phyloP scores from a whole-genome alignment of 2,329 filamentous ascomycete genomes.

The Passalora sequoiae region DNA sequence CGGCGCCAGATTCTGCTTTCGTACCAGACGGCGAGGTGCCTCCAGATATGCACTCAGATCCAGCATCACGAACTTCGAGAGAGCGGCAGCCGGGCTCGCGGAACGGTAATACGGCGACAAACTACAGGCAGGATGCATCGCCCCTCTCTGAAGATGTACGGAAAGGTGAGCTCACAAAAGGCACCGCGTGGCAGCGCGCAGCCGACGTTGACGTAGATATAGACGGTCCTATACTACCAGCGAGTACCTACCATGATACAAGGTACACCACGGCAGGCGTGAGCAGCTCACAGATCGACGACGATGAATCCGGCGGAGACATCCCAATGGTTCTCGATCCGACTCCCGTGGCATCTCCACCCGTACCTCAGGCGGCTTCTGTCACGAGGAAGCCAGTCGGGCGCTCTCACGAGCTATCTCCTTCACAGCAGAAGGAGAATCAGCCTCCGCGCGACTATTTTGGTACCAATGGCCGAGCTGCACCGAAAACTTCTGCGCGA shows the following conservation, averaged over 20 bases:
- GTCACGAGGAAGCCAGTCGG: conserved; percentile 25
- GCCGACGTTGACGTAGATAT: conserved; percentile 16
- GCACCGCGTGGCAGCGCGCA: conserved; percentile 23
- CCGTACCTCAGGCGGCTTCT: conserved; percentile 15
- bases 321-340: conserved; percentile 51
- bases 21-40: conserved; percentile 52
- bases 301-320: conserved; percentile 51
- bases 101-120: conserved; percentile 25
- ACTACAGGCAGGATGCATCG: conserved; percentile 32
- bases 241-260: conserved; percentile 72
- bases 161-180: conserved; percentile 29
- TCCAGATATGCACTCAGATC: conserved; percentile 57
- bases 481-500: conserved; percentile 27
- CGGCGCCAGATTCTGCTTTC: conserved; percentile 58
- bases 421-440: conserved; percentile 27
- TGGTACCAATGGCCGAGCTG: conserved; percentile 25
- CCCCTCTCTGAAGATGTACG: conserved; percentile 33
- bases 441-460: conserved; percentile 42
- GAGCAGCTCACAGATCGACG: conserved; percentile 54
- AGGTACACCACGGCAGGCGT: conserved; percentile 66
- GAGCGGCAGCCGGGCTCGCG: conserved; percentile 23
- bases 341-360: conserved; percentile 34
- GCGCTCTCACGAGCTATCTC: conserved; percentile 24
- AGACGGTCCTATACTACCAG: conserved; percentile 65
- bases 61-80: conserved; percentile 43